These are phyloP conservation scores for Phytophthora europaea DNA, from an alignment of 352 stramenopile genomes.

Conservation along the genomic window DNA sequence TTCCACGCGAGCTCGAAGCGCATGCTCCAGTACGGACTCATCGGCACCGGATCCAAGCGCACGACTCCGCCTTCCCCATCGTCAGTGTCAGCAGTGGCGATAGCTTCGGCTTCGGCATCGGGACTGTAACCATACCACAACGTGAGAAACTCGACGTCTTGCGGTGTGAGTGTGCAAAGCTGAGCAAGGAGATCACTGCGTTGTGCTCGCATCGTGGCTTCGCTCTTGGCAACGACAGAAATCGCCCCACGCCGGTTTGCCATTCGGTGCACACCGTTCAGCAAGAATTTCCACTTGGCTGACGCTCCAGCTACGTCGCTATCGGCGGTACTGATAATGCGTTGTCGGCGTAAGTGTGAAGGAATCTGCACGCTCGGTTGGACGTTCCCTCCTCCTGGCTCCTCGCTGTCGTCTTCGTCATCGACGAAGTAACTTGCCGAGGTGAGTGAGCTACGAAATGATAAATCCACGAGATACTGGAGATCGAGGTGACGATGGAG, in stretches of 20 bases:
- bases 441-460: slow-evolving; percentile 74
- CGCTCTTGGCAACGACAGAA: slow-evolving; percentile 55
- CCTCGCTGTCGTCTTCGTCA: slow-evolving; percentile 43
- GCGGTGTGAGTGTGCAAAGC: slow-evolving; percentile 57
- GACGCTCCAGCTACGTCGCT: slow-evolving; percentile 18
- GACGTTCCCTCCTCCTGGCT: slow-evolving; percentile 25
- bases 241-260: slow-evolving; percentile 56
- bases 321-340: slow-evolving; percentile 23
- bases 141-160: slow-evolving; percentile 74
- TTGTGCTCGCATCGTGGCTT: slow-evolving; percentile 41
- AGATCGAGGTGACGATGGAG: slow-evolving; percentile 75
- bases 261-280: slow-evolving; percentile 52
- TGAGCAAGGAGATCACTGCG: slow-evolving; percentile 58
- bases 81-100: slow-evolving; percentile 15
- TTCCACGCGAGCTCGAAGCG: slow-evolving; percentile 80
- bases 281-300: slow-evolving; percentile 58
- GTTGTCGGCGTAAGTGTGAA: slow-evolving; percentile 32
- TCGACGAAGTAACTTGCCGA: slow-evolving; percentile 72
- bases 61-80: slow-evolving; percentile 18
- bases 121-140: slow-evolving; percentile 68
- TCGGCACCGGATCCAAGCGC: slow-evolving; percentile 68
- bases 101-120: slow-evolving; percentile 43
- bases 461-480: slow-evolving; percentile 71
- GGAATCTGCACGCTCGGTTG: slow-evolving; percentile 61
- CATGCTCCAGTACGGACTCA: slow-evolving; percentile 65